Evolutionary conservation across 805 yeast genomes (phyloP), one percentile per base, ranked within the genome.

Genomic region (Ascoidea asiatica): DNA sequence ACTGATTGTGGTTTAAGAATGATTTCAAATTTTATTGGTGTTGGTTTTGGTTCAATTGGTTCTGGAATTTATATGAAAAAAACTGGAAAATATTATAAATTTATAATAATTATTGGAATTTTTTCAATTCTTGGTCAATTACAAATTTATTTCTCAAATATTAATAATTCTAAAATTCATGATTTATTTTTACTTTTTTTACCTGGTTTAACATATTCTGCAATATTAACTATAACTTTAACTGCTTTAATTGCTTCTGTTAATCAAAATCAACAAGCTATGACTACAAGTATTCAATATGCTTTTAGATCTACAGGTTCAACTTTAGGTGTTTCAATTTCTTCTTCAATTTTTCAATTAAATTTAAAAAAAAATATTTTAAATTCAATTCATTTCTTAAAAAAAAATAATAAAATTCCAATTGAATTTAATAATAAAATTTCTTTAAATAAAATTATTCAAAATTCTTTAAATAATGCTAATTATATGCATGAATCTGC

Each of bases 241-340:
- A 61, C 85, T 35, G 82, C 94, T 0, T 68, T 86, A 60, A 81
- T 86, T 44, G 79, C 92, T 0, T 75, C 92, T 1, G 92, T 81
- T 2, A 79, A 82, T 7, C 60, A 66, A 19, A 69, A 73, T 43
- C 73, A 69, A 54, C 95, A 86, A 60, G 95, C 96, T 1, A 72
- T 87, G 19, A 81, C 90, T 2, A 88, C 96, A 0, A 84, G 95
- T 0, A 83, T 89, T 46, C 95, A 86, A 56, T 88, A 89, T 58
- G 88, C 89, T 0, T 86, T 83, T 65, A 70, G 95, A 55, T 80
- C 90, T 7, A 79, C 88, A 1, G 95, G 95, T 0, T 81, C 90
- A n/a, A 82, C 92, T 0, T 61, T 85, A 42, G 95, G 95, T 37
- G 88, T 86, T 15, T 66, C 89, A 1, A 52, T 79, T 11, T 79